Evolutionary conservation across 352 stramenopile species (phyloP).

Genomic region (Blastocystis sp.): DNA sequence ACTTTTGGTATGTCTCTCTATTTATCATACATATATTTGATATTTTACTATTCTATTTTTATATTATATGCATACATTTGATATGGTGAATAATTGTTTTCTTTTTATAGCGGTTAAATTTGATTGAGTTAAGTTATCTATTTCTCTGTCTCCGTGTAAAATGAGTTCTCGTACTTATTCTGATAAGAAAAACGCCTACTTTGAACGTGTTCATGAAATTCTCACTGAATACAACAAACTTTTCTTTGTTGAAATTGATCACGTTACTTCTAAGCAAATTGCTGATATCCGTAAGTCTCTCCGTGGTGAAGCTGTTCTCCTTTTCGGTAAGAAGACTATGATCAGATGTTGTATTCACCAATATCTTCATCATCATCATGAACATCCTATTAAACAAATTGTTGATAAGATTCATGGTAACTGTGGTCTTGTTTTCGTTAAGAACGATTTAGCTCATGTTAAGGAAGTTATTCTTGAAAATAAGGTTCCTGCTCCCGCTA

Average conservation of each 20-base stretch:
- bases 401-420: constrained; percentile 75
- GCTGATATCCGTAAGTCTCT: constrained; percentile 84
- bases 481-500: constrained; percentile 77
- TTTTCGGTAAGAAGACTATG: constrained; percentile 99
- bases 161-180: no score
- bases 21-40: no score
- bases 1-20: no score
- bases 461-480: constrained; percentile 58
- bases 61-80: no score
- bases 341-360: constrained; percentile 92
- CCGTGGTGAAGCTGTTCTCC: constrained; percentile 73
- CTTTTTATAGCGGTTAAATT: no score
- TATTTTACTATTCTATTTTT: no score
- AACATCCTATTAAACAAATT: constrained; percentile 68
- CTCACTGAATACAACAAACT: constrained; percentile 85
- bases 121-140: no score
- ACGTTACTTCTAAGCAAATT: constrained; percentile 97
- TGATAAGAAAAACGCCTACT: constrained; percentile 95
- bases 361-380: constrained; percentile 85
- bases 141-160: no score
- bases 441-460: constrained; percentile 65
- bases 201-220: constrained; percentile 75
- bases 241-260: constrained; percentile 92
- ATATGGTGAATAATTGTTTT: no score
- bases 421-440: constrained; percentile 98